These are phyloP conservation scores for Euphorbia schlechtendalii DNA, from an alignment of 441 rosid species.

Conservation along the genomic window DNA sequence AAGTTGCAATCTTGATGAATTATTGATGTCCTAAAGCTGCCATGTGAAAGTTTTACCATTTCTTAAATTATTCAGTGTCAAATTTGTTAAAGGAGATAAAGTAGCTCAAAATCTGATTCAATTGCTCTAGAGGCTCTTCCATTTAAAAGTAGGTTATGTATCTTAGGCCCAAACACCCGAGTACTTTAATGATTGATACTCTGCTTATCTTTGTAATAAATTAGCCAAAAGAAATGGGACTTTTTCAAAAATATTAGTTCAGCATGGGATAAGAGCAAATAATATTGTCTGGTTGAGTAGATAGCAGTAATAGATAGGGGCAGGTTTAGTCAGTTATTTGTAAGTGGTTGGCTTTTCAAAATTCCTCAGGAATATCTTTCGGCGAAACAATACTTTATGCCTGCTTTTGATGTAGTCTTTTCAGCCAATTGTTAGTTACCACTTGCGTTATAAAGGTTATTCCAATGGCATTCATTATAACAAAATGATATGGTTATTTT, in stretches of 20 bases:
- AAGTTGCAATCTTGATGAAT: slow-evolving; percentile 10
- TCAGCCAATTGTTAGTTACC: neutral
- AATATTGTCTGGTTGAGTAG: slow-evolving; percentile 2
- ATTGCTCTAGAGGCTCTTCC: slow-evolving; percentile 4
- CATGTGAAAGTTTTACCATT: neutral
- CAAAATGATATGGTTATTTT: slow-evolving; percentile 14
- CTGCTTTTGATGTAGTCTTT: slow-evolving; percentile 4
- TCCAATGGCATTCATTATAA: slow-evolving; percentile 13
- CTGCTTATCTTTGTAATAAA: neutral
- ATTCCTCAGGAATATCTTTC: slow-evolving; percentile 6
- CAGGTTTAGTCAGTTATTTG: neutral
- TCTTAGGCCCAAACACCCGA: neutral
- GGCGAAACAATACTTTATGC: slow-evolving; percentile 3
- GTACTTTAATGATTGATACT: neutral
- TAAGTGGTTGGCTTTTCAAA: neutral
- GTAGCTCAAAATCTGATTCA: slow-evolving; percentile 1
- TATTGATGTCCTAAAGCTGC: slow-evolving; percentile 8
- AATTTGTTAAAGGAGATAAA: neutral
- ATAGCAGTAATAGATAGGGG: neutral
- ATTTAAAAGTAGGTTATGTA: neutral
- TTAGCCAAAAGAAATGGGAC: neutral
- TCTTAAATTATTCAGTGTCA: neutral
- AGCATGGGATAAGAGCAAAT: neutral
- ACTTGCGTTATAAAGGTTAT: slow-evolving; percentile 5
- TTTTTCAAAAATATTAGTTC: neutral